Evolutionary conservation across 164 flowering plant species (phyloP).

Genomic region (Platanus orientalis): DNA sequence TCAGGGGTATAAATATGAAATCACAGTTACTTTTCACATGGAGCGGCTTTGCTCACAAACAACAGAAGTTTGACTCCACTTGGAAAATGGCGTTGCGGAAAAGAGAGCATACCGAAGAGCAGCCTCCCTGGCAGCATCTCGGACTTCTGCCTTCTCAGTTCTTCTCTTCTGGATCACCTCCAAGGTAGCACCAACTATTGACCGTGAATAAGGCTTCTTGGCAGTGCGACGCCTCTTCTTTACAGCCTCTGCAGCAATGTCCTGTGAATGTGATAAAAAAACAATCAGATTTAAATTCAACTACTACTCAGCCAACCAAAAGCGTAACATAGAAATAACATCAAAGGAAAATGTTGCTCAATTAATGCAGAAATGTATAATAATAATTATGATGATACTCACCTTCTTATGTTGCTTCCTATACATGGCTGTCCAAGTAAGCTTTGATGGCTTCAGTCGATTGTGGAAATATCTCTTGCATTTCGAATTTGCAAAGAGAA

Average conservation of each 20-base stretch:
- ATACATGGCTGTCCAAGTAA: constrained; percentile 66
- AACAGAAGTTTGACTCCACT: background rate
- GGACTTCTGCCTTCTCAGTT: constrained; percentile 44
- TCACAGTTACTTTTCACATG: background rate
- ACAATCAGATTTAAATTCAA: background rate
- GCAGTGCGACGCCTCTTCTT: constrained; percentile 47
- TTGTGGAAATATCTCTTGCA: constrained; percentile 90
- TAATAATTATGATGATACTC: background rate
- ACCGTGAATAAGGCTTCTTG: constrained; percentile 48
- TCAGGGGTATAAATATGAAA: background rate
- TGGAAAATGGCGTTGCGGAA: background rate
- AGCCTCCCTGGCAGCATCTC: constrained; percentile 51
- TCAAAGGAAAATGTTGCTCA: too few species aligned
- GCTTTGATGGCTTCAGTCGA: constrained; percentile 77
- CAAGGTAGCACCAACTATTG: constrained; percentile 48
- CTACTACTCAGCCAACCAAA: background rate
- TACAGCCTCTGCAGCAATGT: constrained; percentile 39
- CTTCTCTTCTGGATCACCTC: constrained; percentile 50
- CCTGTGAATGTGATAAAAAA: constrained; percentile 17
- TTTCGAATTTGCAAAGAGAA: constrained; percentile 73
- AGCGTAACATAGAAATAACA: background rate
- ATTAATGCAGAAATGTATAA: too few species aligned
- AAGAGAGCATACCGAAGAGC: constrained; percentile 37
- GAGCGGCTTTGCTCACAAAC: background rate
- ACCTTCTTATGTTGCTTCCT: constrained; percentile 66